Evolutionary conservation across 768 basidiomycete genomes (phyloP).

Genomic region (Panellus pusillus): DNA sequence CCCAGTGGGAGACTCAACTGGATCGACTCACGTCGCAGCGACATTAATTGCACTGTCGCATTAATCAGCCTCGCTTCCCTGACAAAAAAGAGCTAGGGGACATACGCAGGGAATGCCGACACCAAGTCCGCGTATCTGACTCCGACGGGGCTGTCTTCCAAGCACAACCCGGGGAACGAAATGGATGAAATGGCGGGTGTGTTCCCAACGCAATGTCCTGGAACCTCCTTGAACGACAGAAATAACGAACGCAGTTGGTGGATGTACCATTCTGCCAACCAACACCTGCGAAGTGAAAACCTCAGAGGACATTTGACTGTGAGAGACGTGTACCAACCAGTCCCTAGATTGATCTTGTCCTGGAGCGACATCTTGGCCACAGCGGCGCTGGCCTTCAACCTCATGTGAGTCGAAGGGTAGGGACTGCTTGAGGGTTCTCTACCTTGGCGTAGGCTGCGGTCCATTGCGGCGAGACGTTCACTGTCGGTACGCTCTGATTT

Average conservation of each 20-base stretch:
- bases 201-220: constrained; percentile 52
- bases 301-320: constrained; percentile 3
- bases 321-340: constrained; percentile 35
- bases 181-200: constrained; percentile 47
- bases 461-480: constrained; percentile 52
- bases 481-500: constrained; percentile 18
- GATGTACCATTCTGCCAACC: constrained; percentile 43
- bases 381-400: constrained; percentile 44
- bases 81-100: background rate
- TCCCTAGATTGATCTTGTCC: constrained; percentile 59
- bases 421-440: background rate
- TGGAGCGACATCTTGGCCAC: constrained; percentile 51
- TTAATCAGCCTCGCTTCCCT: background rate
- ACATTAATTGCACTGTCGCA: constrained; percentile 45
- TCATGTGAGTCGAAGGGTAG: background rate
- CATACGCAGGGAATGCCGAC: constrained; percentile 52
- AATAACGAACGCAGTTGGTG: background rate
- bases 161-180: constrained; percentile 49
- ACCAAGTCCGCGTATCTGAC: constrained; percentile 47
- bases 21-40: constrained; percentile 38
- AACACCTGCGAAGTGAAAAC: constrained; percentile 29
- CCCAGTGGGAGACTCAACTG: background rate
- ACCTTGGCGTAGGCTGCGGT: constrained; percentile 54
- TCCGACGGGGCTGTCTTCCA: constrained; percentile 54
- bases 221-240: background rate